Evolutionary conservation across 2,329 filamentous ascomycete genomes (phyloP).

Genomic region (Colletotrichum tanaceti): DNA sequence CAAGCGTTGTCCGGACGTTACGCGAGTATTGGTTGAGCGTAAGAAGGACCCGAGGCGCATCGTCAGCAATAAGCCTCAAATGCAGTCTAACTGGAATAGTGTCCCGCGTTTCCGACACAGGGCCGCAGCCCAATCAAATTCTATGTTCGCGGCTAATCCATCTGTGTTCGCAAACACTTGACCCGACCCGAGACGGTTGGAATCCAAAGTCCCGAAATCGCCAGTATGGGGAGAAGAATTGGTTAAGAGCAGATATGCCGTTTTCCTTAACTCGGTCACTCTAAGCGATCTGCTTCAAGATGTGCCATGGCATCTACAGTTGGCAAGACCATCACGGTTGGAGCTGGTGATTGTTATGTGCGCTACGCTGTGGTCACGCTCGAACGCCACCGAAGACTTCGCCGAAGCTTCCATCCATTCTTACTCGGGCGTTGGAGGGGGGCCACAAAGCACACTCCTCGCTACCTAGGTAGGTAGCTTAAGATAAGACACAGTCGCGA

Average conservation of each 20-base stretch:
- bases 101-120: conserved; percentile 20
- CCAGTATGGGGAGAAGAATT: neutral
- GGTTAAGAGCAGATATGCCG: neutral
- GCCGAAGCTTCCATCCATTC: conserved; percentile 1
- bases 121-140: conserved; percentile 25
- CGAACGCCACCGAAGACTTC: neutral
- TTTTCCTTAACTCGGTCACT: neutral
- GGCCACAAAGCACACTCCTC: no score
- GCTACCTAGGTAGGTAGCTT: no score
- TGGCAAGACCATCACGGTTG: neutral
- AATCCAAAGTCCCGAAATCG: neutral
- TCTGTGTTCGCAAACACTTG: conserved; percentile 25
- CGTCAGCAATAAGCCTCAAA: conserved; percentile 1
- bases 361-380: neutral
- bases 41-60: neutral
- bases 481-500: neutral
- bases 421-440: neutral
- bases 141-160: neutral
- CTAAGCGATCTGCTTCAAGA: neutral
- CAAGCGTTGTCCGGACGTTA: neutral
- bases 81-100: neutral
- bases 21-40: neutral
- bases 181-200: conserved; percentile 29
- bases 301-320: neutral
- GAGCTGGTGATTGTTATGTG: neutral